Evolutionary conservation across 2,329 filamentous ascomycete species (phyloP).

Genomic region (Lithohypha guttulata): DNA sequence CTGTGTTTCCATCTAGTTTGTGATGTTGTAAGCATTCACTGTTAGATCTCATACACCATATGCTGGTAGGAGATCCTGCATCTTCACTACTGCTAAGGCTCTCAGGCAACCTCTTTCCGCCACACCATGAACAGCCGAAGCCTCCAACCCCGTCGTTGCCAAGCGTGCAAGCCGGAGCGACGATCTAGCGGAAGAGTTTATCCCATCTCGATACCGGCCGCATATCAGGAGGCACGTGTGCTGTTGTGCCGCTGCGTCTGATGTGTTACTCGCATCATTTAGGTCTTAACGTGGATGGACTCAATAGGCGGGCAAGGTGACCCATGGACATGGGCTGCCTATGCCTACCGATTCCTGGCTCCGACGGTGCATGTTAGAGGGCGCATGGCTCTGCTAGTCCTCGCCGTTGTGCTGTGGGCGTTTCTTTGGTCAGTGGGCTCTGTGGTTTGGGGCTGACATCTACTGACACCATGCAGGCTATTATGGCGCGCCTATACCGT

Average conservation of each 20-base stretch:
- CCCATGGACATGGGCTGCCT: conserved; percentile 34
- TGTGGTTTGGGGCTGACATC: not conserved
- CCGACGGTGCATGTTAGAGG: conserved; percentile 38
- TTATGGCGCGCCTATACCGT: conserved; percentile 79
- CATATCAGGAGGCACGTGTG: too few species aligned
- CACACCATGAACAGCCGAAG: too few species aligned
- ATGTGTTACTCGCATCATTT: conserved; percentile 17
- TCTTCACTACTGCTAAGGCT: too few species aligned
- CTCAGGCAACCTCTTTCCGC: too few species aligned
- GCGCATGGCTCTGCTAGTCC: conserved; percentile 39
- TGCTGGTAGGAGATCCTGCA: too few species aligned
- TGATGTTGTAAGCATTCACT: too few species aligned
- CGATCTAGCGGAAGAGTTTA: too few species aligned
- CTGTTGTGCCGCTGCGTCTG: not conserved
- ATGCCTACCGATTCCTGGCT: conserved; percentile 36
- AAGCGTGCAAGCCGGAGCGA: not conserved
- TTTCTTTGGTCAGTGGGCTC: conserved; percentile 35
- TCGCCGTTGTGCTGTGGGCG: conserved; percentile 38
- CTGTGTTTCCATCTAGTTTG: too few species aligned
- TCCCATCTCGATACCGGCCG: too few species aligned
- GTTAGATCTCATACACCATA: too few species aligned
- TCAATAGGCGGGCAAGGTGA: conserved; percentile 35
- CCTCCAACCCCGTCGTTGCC: not conserved
- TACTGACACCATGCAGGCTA: conserved; percentile 46
- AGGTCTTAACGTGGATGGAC: conserved; percentile 22